These are phyloP conservation scores for Ustilago curta DNA, from an alignment of 1,284 basidiomycete species.

Conservation along the genomic window DNA sequence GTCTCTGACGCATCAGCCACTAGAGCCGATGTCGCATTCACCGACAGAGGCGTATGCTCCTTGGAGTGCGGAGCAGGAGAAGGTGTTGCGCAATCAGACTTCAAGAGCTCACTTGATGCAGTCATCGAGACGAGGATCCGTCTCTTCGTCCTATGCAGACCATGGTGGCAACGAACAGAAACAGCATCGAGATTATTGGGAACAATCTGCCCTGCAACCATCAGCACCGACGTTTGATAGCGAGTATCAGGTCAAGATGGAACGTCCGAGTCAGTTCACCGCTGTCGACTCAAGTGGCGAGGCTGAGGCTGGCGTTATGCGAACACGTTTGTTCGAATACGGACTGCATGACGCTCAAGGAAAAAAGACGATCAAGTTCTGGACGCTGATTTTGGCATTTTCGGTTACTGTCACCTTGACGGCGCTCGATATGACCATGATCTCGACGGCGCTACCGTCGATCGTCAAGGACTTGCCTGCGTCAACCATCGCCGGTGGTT, in stretches of 20 bases:
- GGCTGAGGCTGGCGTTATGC: constrained; percentile 2
- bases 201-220: constrained; percentile 21
- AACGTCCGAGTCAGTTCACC: constrained; percentile 4
- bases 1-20: constrained; percentile 18
- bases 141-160: constrained; percentile 1
- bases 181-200: constrained; percentile 24
- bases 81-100: constrained; percentile 6
- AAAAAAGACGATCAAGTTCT: constrained; percentile 48
- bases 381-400: constrained; percentile 45
- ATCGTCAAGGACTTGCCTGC: constrained; percentile 50
- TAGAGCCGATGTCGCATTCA: constrained; percentile 28
- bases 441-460: constrained; percentile 52
- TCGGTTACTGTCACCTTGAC: constrained; percentile 38
- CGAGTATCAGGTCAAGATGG: constrained; percentile 10
- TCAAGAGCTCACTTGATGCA: constrained; percentile 16
- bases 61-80: constrained; percentile 17
- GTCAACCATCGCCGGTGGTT: constrained; percentile 44
- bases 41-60: constrained; percentile 24
- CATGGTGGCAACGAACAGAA: background rate
- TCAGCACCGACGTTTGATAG: constrained; percentile 8
- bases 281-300: constrained; percentile 2
- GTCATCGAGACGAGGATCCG: constrained; percentile 7
- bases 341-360: constrained; percentile 30
- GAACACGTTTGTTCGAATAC: constrained; percentile 22
- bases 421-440: constrained; percentile 56